Percentiles rank a stretch among this genome's conserved stretches.
Conservation (phyloP, 2,329 filamentous ascomycete species). For the Diaporthe vaccinii region DNA sequence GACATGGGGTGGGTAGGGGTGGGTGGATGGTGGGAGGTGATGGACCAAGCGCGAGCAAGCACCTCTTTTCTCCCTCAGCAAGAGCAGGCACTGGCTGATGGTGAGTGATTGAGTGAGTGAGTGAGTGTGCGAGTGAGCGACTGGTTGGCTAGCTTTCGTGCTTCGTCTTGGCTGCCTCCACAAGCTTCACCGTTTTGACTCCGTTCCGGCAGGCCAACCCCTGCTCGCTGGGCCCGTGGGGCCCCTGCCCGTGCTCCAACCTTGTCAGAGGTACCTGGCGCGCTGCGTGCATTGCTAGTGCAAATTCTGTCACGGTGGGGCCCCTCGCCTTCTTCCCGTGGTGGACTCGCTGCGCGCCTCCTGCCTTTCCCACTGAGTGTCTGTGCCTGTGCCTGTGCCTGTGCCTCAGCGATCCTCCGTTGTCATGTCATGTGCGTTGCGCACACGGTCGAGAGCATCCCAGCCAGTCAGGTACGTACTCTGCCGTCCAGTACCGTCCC, state of each 20-base stretch:
- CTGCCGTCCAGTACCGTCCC: neutral
- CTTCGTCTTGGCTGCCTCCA: conserved; percentile 22
- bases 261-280: conserved; percentile 24
- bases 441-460: conserved; percentile 7
- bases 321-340: conserved; percentile 15
- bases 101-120: neutral
- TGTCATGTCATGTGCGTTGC: conserved; percentile 2
- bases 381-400: neutral
- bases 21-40: neutral
- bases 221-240: conserved; percentile 1
- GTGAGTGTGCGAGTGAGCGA: neutral
- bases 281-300: conserved; percentile 15
- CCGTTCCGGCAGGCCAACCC: conserved; percentile 31
- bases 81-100: conserved; percentile 2
- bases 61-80: neutral
- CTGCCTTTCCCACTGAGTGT: neutral
- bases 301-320: conserved; percentile 24
- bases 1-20: neutral
- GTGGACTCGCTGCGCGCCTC: neutral
- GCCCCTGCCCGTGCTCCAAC: conserved; percentile 12
- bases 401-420: neutral
- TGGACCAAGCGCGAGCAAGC: conserved; percentile 7
- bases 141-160: conserved; percentile 6
- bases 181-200: conserved; percentile 33
- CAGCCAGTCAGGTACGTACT: conserved; percentile 12